These are phyloP conservation scores for Elongisporangium senticosum DNA, from an alignment of 352 stramenopile species.

Conservation along the genomic window DNA sequence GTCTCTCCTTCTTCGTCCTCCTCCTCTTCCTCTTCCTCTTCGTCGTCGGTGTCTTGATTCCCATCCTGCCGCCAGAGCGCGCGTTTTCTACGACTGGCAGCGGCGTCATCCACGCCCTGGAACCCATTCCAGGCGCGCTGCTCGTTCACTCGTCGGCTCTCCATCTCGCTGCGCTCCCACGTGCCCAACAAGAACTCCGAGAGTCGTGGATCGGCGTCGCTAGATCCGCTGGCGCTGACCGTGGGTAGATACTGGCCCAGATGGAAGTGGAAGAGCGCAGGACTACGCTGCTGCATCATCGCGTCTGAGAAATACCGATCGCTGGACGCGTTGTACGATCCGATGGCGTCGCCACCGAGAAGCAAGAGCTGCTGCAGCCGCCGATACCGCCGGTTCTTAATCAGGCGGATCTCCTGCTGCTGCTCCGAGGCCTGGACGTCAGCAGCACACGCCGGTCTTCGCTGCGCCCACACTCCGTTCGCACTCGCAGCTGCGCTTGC, in stretches of 20 bases:
- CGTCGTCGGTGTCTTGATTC: constrained; percentile 17
- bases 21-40: constrained; percentile 40
- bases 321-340: constrained; percentile 9
- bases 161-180: constrained; percentile 63
- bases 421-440: constrained; percentile 1
- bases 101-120: constrained; percentile 24
- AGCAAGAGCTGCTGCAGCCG: constrained; percentile 62
- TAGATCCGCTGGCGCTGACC: background rate
- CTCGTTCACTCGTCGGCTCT: constrained; percentile 48
- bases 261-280: constrained; percentile 81
- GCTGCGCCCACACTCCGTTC: constrained; percentile 8
- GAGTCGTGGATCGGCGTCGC: constrained; percentile 19
- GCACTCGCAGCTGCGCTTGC: background rate
- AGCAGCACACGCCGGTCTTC: constrained; percentile 5
- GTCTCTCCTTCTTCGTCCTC: constrained; percentile 32
- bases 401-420: constrained; percentile 10
- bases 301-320: constrained; percentile 76
- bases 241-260: constrained; percentile 59
- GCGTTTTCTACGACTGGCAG: constrained; percentile 18
- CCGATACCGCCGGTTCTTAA: constrained; percentile 71
- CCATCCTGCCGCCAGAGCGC: background rate
- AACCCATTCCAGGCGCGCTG: constrained; percentile 56
- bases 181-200: constrained; percentile 70
- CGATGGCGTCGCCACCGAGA: constrained; percentile 1
- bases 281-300: constrained; percentile 76